Conservation (phyloP, 192 early-diverging fungal genomes). For the Podochytrium sp. region DNA sequence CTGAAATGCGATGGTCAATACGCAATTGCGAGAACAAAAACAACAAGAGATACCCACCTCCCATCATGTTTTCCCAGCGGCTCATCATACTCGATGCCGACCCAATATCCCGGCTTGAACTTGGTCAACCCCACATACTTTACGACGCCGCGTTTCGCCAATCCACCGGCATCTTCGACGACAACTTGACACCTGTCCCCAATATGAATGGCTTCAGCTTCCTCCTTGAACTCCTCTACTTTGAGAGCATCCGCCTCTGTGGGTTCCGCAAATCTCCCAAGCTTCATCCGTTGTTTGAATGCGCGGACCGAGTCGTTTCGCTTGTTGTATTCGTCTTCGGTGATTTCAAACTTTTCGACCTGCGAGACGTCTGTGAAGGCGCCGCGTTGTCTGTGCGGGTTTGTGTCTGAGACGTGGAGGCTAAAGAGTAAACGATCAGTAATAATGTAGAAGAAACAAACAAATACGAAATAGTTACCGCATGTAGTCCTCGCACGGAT, state of each 20-base stretch:
- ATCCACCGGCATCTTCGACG: slow-evolving; percentile 50
- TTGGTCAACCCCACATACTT: slow-evolving; percentile 54
- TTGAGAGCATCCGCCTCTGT: slow-evolving; percentile 39
- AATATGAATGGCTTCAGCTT: slow-evolving; percentile 66
- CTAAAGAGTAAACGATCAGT: no score
- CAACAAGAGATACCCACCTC: slow-evolving; percentile 50
- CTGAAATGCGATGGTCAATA: slow-evolving; percentile 26
- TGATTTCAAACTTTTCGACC: slow-evolving; percentile 93
- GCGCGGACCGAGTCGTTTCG: slow-evolving; percentile 81
- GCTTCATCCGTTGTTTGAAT: slow-evolving; percentile 86
- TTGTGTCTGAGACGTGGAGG: slow-evolving; percentile 70
- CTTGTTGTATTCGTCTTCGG: slow-evolving; percentile 87
- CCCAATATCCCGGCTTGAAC: slow-evolving; percentile 90
- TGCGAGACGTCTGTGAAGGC: slow-evolving; percentile 86
- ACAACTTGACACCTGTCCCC: slow-evolving; percentile 87
- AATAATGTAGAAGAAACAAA: no score
- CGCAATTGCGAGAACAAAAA: neutral
- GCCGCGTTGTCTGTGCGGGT: slow-evolving; percentile 65
- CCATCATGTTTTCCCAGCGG: slow-evolving; percentile 96
- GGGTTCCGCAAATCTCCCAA: slow-evolving; percentile 82
- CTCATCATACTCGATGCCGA: slow-evolving; percentile 95
- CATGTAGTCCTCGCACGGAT: slow-evolving; percentile 83
- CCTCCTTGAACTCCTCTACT: slow-evolving; percentile 65
- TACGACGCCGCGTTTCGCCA: slow-evolving; percentile 55
- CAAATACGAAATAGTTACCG: no score